These are phyloP conservation scores for Polychaeton citri DNA, from an alignment of 2,329 filamentous ascomycete species.

Conservation along the genomic window DNA sequence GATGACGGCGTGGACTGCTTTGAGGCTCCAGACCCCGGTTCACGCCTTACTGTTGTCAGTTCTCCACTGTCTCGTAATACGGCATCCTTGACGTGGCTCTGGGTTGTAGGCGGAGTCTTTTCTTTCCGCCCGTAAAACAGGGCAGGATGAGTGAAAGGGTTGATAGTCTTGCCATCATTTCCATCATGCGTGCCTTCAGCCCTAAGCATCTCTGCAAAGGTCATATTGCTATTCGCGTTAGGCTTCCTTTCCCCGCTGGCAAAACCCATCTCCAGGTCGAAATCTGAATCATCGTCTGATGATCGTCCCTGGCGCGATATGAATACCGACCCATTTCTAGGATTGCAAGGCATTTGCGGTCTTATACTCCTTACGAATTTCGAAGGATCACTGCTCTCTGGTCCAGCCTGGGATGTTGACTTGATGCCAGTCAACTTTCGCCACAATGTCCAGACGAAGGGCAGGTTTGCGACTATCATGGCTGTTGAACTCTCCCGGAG, in stretches of 20 bases:
- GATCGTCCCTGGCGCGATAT: not conserved
- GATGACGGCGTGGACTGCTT: slow-evolving; percentile 3
- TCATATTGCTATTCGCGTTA: slow-evolving; percentile 3
- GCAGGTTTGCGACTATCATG: slow-evolving; percentile 47
- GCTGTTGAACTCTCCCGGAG: slow-evolving; percentile 46
- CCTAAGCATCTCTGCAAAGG: slow-evolving; percentile 8
- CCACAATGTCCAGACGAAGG: slow-evolving; percentile 45
- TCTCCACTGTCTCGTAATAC: slow-evolving; percentile 1
- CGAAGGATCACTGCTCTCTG: not conserved
- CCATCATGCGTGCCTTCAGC: slow-evolving; percentile 2
- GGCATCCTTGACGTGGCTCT: slow-evolving; percentile 1
- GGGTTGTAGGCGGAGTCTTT: not conserved
- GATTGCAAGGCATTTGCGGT: not conserved
- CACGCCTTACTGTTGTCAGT: slow-evolving; percentile 1
- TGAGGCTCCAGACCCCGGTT: not conserved
- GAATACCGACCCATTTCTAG: too few relatives aligned
- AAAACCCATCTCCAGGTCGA: slow-evolving; percentile 3
- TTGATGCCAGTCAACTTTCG: slow-evolving; percentile 25
- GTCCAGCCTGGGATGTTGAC: slow-evolving; percentile 3
- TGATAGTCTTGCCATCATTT: slow-evolving; percentile 2
- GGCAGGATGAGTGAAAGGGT: slow-evolving; percentile 8
- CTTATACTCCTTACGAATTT: slow-evolving; percentile 1
- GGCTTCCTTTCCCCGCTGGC: not conserved
- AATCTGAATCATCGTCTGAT: slow-evolving; percentile 1
- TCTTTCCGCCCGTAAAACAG: slow-evolving; percentile 5